Conservation (phyloP, 345 rosid species). For the Laguncularia racemosa region DNA sequence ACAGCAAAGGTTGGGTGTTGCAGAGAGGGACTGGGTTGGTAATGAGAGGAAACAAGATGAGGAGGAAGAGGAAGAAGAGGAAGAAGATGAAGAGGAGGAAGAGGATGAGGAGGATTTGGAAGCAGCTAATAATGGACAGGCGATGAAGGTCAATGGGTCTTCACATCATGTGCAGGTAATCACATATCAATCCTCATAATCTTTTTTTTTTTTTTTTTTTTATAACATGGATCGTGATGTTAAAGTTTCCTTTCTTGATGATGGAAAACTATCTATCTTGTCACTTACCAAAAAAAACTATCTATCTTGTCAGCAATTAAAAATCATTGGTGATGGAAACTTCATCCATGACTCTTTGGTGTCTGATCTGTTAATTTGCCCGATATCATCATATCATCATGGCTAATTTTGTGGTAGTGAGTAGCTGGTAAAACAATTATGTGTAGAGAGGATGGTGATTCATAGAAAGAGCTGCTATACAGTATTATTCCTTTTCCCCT, state of each 20-base stretch:
- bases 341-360: too few relatives aligned
- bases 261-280: too few relatives aligned
- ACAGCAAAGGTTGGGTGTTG: conserved; percentile 82
- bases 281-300: too few relatives aligned
- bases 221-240: background rate
- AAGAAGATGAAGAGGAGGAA: conserved; percentile 39
- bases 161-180: conserved; percentile 17
- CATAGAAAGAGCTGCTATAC: too few relatives aligned
- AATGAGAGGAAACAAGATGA: conserved; percentile 32
- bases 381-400: too few relatives aligned
- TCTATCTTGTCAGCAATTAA: too few relatives aligned
- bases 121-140: conserved; percentile 12
- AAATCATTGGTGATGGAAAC: too few relatives aligned
- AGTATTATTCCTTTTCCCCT: too few relatives aligned
- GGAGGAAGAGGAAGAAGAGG: conserved; percentile 45
- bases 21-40: conserved; percentile 79
- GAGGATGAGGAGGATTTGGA: conserved; percentile 37
- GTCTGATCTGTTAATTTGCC: too few relatives aligned
- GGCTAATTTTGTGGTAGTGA: too few relatives aligned
- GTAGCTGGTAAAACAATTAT: too few relatives aligned
- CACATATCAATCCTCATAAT: background rate
- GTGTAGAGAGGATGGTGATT: too few relatives aligned
- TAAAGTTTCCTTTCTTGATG: background rate
- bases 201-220: background rate
- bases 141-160: conserved; percentile 12